Percentiles rank a stretch among this genome's conserved stretches.
Conservation (phyloP, 192 early-diverging fungal genomes). For the Entomortierella parvispora region DNA sequence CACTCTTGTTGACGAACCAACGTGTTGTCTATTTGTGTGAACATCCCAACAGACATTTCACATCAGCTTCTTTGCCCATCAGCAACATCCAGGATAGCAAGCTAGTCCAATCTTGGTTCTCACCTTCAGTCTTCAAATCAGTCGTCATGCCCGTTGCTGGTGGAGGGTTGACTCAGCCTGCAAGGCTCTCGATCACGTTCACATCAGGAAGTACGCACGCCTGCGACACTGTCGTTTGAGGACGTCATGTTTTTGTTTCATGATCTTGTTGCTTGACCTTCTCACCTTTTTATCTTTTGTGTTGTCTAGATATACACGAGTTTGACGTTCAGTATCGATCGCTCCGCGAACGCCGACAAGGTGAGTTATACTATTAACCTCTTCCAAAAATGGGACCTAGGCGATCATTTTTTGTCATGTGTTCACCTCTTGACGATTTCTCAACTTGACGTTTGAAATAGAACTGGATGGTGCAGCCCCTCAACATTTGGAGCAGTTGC, state of each 20-base stretch:
- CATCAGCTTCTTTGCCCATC: slow-evolving; percentile 38
- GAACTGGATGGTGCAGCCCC: slow-evolving; percentile 40
- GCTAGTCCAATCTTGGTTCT: slow-evolving; percentile 44
- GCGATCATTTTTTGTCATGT: background rate
- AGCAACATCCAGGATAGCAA: slow-evolving; percentile 43
- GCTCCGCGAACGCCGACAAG: slow-evolving; percentile 34
- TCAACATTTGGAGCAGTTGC: slow-evolving; percentile 43
- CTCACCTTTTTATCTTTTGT: background rate
- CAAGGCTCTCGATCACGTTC: slow-evolving; percentile 37
- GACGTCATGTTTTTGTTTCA: background rate
- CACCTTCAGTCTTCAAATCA: slow-evolving; percentile 29
- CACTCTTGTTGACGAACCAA: slow-evolving; percentile 42
- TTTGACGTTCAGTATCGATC: slow-evolving; percentile 42
- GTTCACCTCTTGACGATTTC: background rate
- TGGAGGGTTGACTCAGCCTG: slow-evolving; percentile 35
- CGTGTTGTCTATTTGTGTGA: slow-evolving; percentile 29
- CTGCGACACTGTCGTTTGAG: background rate
- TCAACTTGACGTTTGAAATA: too few relatives aligned
- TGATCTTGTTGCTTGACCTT: background rate
- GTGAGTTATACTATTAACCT: background rate
- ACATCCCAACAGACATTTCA: slow-evolving; percentile 18
- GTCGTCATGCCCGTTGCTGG: slow-evolving; percentile 41
- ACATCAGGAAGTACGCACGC: slow-evolving; percentile 19
- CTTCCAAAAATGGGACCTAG: background rate
- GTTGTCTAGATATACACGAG: slow-evolving; percentile 20